Conservation (phyloP, 2,329 filamentous ascomycete genomes). For the Endothia cerciana region DNA sequence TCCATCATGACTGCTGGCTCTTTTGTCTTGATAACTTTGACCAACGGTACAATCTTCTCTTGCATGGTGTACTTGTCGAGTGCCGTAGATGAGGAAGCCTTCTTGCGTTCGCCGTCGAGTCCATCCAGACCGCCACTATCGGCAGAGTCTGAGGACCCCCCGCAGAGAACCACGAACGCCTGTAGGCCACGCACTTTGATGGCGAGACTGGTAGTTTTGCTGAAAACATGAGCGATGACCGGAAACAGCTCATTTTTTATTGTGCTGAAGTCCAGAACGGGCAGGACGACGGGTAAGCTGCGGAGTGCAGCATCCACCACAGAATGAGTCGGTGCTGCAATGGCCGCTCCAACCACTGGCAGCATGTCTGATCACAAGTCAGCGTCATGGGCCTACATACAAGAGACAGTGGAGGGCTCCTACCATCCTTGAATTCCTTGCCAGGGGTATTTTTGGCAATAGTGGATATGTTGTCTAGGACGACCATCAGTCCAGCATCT, state of each 20-base stretch:
- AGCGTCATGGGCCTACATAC: background rate
- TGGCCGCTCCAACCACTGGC: constrained; percentile 79
- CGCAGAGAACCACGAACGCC: constrained; percentile 87
- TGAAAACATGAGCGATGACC: constrained; percentile 86
- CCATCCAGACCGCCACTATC: constrained; percentile 77
- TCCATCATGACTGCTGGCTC: constrained; percentile 98
- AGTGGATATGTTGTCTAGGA: constrained; percentile 79
- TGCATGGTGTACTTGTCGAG: constrained; percentile 98
- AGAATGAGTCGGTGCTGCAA: constrained; percentile 88
- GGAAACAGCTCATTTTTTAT: constrained; percentile 98
- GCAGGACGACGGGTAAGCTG: constrained; percentile 78
- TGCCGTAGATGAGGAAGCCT: constrained; percentile 71
- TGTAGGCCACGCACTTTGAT: constrained; percentile 94
- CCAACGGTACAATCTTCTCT: constrained; percentile 89
- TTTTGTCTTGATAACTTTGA: constrained; percentile 95
- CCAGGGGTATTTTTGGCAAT: constrained; percentile 82
- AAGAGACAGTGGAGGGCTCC: constrained; percentile 33
- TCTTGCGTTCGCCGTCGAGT: constrained; percentile 61
- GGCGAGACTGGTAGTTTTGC: constrained; percentile 86
- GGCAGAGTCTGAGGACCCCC: constrained; percentile 63
- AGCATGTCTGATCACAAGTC: constrained; percentile 69
- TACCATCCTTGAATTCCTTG: constrained; percentile 93
- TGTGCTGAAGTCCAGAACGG: constrained; percentile 91
- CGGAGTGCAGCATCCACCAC: constrained; percentile 85
- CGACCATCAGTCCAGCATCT: constrained; percentile 88